These are phyloP conservation scores for Wallemia hederae DNA, from an alignment of 1,284 basidiomycete genomes.

Conservation along the genomic window DNA sequence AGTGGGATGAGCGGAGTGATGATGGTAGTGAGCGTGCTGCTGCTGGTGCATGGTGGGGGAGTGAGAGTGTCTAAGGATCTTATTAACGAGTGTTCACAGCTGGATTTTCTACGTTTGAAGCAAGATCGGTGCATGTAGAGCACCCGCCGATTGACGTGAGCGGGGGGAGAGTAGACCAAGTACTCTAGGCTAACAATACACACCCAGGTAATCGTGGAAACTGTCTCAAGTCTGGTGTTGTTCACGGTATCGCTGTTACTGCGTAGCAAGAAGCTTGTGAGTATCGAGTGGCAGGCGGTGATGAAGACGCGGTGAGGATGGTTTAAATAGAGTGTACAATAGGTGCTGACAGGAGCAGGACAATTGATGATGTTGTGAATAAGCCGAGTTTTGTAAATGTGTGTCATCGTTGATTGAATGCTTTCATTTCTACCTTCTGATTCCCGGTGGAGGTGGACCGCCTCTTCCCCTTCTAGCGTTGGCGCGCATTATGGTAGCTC, in stretches of 20 bases:
- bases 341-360: not conserved
- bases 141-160: not conserved
- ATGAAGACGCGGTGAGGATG: not conserved
- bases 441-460: not conserved
- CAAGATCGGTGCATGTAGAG: not conserved
- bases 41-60: not conserved
- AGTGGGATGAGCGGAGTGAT: too few relatives aligned
- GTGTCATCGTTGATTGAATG: not conserved
- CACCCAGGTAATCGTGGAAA: not conserved
- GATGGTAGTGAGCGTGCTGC: too few relatives aligned
- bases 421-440: not conserved
- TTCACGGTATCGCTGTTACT: not conserved
- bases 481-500: slow-evolving; percentile 77
- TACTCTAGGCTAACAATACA: not conserved
- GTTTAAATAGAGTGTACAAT: not conserved
- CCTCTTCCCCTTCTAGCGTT: not conserved
- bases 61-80: not conserved
- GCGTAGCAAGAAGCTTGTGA: not conserved
- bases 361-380: not conserved
- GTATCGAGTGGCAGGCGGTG: not conserved
- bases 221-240: not conserved
- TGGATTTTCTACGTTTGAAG: not conserved
- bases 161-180: not conserved
- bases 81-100: not conserved
- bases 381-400: not conserved